These are phyloP conservation scores for Tolypocladium ovalisporum DNA, from an alignment of 2,329 filamentous ascomycete genomes.

Conservation along the genomic window DNA sequence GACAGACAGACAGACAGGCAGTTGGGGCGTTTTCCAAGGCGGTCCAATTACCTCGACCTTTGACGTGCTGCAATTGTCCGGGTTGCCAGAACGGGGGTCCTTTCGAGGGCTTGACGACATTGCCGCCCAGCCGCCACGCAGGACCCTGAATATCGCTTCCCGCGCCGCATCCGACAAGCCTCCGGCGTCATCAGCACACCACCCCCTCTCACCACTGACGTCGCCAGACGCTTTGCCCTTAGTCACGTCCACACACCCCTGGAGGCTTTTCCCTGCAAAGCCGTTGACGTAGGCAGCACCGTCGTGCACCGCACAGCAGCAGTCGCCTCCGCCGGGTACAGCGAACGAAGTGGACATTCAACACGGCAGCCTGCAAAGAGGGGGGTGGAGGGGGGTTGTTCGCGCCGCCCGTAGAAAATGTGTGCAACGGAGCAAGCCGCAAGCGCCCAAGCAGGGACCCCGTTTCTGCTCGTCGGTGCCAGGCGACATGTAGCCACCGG, in stretches of 20 bases:
- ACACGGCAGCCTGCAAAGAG: no score
- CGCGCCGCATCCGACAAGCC: background rate
- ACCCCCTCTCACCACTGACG: background rate
- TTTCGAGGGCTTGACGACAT: background rate
- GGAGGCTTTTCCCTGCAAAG: background rate
- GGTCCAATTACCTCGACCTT: background rate
- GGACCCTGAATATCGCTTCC: background rate
- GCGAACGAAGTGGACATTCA: no score
- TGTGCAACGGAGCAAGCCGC: no score
- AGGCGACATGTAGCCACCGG: no score
- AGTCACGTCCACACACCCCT: background rate
- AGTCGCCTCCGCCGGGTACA: no score
- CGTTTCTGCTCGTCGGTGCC: no score
- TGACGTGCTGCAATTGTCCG: background rate
- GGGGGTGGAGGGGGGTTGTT: no score
- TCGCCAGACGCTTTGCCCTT: background rate
- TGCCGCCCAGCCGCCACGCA: background rate
- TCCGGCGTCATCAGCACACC: background rate
- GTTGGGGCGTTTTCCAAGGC: background rate
- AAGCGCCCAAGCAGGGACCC: no score
- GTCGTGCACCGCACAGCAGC: no score
- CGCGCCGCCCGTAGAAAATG: no score
- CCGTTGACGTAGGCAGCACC: no score
- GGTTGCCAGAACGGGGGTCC: background rate
- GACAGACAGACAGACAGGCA: background rate